Conservation (phyloP, 306 rosid genomes). For the Chamaecrista fasciculata region DNA sequence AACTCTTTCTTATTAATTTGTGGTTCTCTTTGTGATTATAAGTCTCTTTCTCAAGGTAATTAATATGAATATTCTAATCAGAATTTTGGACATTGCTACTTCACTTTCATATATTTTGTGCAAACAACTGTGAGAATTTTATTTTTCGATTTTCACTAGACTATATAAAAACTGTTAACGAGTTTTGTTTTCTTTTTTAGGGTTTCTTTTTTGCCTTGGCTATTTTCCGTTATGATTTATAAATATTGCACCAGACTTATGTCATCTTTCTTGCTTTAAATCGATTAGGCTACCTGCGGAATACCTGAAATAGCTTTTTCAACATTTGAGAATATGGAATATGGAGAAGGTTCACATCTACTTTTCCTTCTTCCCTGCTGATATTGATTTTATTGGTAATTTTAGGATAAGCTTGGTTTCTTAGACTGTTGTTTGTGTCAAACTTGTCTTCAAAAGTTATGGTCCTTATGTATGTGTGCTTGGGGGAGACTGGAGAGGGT, state of each 20-base stretch:
- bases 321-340: conserved; percentile 95
- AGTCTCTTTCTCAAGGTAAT: conserved; percentile 16
- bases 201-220: conserved; percentile 22
- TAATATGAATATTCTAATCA: not conserved
- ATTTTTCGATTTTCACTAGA: conserved; percentile 18
- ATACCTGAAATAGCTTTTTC: conserved; percentile 92
- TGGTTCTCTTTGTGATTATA: conserved; percentile 20
- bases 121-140: not conserved
- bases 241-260: conserved; percentile 35
- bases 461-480: not conserved
- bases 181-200: no score
- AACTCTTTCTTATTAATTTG: conserved; percentile 20
- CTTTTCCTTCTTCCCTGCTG: conserved; percentile 14
- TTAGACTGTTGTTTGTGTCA: conserved; percentile 15
- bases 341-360: conserved; percentile 77
- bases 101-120: conserved; percentile 13
- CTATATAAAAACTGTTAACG: conserved; percentile 9
- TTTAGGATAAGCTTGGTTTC: conserved; percentile 17
- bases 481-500: not conserved
- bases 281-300: conserved; percentile 85
- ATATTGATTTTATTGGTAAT: conserved; percentile 23
- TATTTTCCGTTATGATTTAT: conserved; percentile 18
- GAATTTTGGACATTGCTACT: conserved; percentile 7
- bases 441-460: conserved; percentile 15
- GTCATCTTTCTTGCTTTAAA: conserved; percentile 23